phyloP scores from a whole-genome alignment of 202 grass and related monocot genomes.

The Setaria viridis region DNA sequence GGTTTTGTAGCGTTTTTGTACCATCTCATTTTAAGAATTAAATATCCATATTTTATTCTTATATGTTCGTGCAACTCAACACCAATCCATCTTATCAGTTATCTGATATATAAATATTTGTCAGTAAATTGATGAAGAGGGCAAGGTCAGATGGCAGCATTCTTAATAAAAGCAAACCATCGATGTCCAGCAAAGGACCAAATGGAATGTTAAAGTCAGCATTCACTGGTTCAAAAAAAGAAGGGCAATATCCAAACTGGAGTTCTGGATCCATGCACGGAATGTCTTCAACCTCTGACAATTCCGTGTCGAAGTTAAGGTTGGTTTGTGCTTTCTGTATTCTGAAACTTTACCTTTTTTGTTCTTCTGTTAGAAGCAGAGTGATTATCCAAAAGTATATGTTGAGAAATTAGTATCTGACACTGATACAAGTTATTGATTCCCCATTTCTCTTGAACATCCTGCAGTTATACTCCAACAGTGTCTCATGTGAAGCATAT shows the following conservation, averaged over 20 bases:
- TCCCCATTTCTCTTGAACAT: slow-evolving; percentile 40
- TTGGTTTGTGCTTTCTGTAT: slow-evolving; percentile 38
- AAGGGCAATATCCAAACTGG: slow-evolving; percentile 47
- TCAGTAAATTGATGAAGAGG: slow-evolving; percentile 85
- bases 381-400: not conserved
- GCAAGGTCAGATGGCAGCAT: slow-evolving; percentile 89
- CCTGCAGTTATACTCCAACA: slow-evolving; percentile 53
- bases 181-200: slow-evolving; percentile 54
- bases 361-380: slow-evolving; percentile 29
- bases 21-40: slow-evolving; percentile 26
- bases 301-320: slow-evolving; percentile 41
- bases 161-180: slow-evolving; percentile 58
- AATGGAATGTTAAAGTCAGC: slow-evolving; percentile 55
- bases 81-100: slow-evolving; percentile 41
- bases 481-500: slow-evolving; percentile 45
- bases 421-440: slow-evolving; percentile 14
- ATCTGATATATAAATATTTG: slow-evolving; percentile 34
- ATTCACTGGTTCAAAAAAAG: slow-evolving; percentile 42
- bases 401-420: slow-evolving; percentile 23
- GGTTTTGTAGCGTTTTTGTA: slow-evolving; percentile 2
- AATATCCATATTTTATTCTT: slow-evolving; percentile 17
- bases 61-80: slow-evolving; percentile 31
- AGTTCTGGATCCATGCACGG: slow-evolving; percentile 44
- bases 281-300: slow-evolving; percentile 43
- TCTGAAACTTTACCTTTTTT: slow-evolving; percentile 32